Percentiles rank a stretch among this genome's conserved stretches.
phyloP scores from a whole-genome alignment of 139 green algal genomes.

The Astrephomene gubernaculifera region DNA sequence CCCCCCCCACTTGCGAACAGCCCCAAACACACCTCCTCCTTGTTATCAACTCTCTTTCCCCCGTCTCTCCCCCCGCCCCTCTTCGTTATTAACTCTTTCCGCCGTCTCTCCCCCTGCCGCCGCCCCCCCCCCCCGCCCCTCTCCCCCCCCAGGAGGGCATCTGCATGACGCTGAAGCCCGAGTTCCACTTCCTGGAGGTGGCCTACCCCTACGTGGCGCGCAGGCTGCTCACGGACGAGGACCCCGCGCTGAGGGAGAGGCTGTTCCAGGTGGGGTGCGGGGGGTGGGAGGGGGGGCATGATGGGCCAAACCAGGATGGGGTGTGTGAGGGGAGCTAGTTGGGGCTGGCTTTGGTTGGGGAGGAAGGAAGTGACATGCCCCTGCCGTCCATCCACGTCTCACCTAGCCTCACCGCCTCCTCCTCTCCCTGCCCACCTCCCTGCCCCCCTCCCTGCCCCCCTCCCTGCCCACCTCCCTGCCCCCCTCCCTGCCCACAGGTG shows the following conservation, averaged over 20 bases:
- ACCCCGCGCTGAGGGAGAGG: constrained; percentile 92
- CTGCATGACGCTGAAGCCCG: constrained; percentile 96
- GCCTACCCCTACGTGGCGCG: constrained; percentile 93
- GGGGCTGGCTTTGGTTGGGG: not conserved
- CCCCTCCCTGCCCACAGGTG: constrained; percentile 65
- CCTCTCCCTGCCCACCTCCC: too few species aligned
- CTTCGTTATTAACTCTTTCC: too few species aligned
- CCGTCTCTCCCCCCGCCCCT: too few species aligned
- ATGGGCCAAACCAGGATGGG: not conserved
- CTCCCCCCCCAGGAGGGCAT: constrained; percentile 90
- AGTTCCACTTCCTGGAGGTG: constrained; percentile 98
- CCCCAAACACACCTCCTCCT: too few species aligned
- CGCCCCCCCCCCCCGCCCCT: not conserved
- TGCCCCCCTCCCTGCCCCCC: too few species aligned
- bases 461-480: not conserved
- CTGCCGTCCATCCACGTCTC: too few species aligned
- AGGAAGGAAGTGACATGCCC: too few species aligned
- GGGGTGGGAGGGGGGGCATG: not conserved
- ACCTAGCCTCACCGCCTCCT: too few species aligned
- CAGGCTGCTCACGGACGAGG: constrained; percentile 95
- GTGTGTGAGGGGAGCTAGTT: not conserved
- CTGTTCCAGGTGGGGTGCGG: constrained; percentile 86
- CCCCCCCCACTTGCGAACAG: too few species aligned
- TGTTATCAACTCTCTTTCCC: too few species aligned
- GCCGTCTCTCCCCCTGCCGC: not conserved